Percentiles rank a stretch among this genome's conserved stretches.
Evolutionary conservation across 2,329 filamentous ascomycete species (phyloP).

Genomic region (Epichloe gansuensis): DNA sequence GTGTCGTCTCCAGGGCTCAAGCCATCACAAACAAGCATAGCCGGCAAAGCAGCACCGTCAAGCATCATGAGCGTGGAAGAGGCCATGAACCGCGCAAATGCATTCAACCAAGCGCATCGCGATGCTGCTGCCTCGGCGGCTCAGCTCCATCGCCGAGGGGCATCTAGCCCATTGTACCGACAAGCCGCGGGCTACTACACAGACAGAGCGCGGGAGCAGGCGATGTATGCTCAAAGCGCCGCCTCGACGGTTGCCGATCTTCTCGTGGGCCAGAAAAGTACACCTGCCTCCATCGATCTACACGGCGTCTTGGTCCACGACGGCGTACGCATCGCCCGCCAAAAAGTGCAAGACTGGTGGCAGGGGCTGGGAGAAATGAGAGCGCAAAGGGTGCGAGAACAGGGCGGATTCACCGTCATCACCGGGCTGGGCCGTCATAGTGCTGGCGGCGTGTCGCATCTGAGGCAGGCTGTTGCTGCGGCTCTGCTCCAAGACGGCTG

Average conservation of each 20-base stretch:
- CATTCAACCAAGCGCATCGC: constrained; percentile 17
- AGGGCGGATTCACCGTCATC: constrained; percentile 54
- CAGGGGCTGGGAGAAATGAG: constrained; percentile 51
- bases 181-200: constrained; percentile 67
- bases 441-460: constrained; percentile 56
- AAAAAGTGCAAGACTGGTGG: constrained; percentile 66
- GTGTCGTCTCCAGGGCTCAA: neutral
- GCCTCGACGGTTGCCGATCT: constrained; percentile 55
- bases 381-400: constrained; percentile 32
- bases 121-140: constrained; percentile 25
- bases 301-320: constrained; percentile 75
- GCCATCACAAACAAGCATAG: neutral
- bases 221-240: constrained; percentile 42
- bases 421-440: constrained; percentile 74
- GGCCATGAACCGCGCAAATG: constrained; percentile 16
- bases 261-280: constrained; percentile 56
- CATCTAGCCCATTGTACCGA: constrained; percentile 60
- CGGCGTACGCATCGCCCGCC: constrained; percentile 63
- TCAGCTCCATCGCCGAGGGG: constrained; percentile 33
- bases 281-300: constrained; percentile 51
- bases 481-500: constrained; percentile 68
- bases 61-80: constrained; percentile 13
- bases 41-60: neutral
- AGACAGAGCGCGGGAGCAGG: constrained; percentile 53
- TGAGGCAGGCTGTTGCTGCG: constrained; percentile 70